Base-by-base conservation (phyloP, 345 rosid species). In the Brassica cretica region DNA sequence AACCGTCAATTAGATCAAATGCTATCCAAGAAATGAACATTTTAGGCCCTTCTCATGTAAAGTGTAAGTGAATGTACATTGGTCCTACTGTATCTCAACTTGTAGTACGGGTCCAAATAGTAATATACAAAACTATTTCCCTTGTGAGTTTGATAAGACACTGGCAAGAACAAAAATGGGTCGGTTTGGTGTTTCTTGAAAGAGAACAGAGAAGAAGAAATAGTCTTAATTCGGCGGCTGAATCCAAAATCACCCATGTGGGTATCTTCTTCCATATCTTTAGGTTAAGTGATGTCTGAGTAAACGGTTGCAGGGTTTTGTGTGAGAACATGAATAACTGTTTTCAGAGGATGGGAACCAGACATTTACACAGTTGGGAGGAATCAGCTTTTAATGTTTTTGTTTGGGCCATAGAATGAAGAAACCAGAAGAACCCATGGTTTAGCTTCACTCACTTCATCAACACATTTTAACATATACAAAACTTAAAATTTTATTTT, bases 1-100 rank as follows among this genome's bases (percentile, higher is more conserved):
- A 84, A 84, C 9, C 90, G 29, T 27, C 29, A 27, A 27, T 27
- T 27, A 27, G 94, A 92, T 75, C 72, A 84, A 83, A 89, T 92
- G 88, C 82, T 92, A 67, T 86, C 87, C 6, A 71, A 71, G 64
- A 87, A 87, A 81, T 66, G 83, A 82, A 69, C 62, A 37, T 60
- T 68, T 29, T 46, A 5, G 41, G 58, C 56, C 60, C 53, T 58
- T 70, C 37, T 79, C 78, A 62, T 73, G 78, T 64, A 64, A 27
- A 27, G 29, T 27, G 29, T 27, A 27, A 53, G 21, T 16, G 59
- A 53, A 15, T 79, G 70, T 72, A 73, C 74, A 79, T 27, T 73
- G 82, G 78, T 79, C 74, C 70, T 79, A 79, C 78, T 61, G 66
- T 60, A 56, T 72, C 68, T 15, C 81, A 78, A 72, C 69, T 78